These are phyloP conservation scores for Perkinsus chesapeaki DNA, from an alignment of 169 alveolate genomes.

Conservation along the genomic window DNA sequence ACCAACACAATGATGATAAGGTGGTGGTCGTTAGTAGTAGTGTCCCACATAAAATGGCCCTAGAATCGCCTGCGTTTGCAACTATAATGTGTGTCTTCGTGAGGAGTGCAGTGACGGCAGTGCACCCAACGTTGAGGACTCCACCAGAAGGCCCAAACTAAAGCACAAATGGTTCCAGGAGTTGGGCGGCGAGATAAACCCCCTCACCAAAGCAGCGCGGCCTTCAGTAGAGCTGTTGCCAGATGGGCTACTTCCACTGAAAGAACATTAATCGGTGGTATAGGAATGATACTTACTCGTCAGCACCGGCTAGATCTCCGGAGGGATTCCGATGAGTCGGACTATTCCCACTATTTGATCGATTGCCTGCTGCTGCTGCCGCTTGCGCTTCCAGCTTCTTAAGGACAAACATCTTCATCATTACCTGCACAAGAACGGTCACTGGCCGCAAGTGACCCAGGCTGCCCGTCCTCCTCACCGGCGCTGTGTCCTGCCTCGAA, in stretches of 20 bases:
- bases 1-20: neutral
- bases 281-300: neutral
- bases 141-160: slow-evolving; percentile 32
- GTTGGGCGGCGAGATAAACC: slow-evolving; percentile 5
- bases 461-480: neutral
- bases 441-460: no score
- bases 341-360: neutral
- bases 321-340: neutral
- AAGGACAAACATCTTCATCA: slow-evolving; percentile 9
- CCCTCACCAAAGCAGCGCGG: slow-evolving; percentile 14
- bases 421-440: no score
- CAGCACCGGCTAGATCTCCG: neutral
- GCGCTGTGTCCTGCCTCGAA: neutral
- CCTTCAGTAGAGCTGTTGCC: slow-evolving; percentile 21
- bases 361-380: neutral
- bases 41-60: slow-evolving; percentile 57
- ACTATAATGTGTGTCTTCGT: slow-evolving; percentile 30
- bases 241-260: slow-evolving; percentile 15
- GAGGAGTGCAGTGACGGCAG: slow-evolving; percentile 21
- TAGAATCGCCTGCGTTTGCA: slow-evolving; percentile 87
- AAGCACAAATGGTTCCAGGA: slow-evolving; percentile 17
- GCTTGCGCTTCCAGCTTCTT: neutral
- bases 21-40: neutral
- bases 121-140: slow-evolving; percentile 24
- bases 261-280: neutral